Percentiles rank a stretch among this genome's conserved stretches.
These are phyloP conservation scores for Emericellopsis cladophorae DNA, from an alignment of 2,329 filamentous ascomycete species.

Conservation along the genomic window DNA sequence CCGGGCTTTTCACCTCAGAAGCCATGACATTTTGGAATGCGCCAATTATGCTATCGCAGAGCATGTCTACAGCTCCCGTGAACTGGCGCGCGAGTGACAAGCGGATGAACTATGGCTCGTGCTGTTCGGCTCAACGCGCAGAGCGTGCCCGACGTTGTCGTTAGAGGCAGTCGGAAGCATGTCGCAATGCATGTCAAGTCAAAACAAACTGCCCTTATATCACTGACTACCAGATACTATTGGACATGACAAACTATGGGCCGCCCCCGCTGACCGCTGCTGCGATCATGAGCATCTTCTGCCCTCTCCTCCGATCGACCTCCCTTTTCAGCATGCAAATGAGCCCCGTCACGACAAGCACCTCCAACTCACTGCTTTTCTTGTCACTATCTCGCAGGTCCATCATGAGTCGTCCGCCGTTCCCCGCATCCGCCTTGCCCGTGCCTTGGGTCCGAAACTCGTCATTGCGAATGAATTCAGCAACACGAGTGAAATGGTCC, in stretches of 20 bases:
- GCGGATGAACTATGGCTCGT: too few species aligned
- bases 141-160: too few species aligned
- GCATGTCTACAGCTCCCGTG: too few species aligned
- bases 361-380: constrained; percentile 25
- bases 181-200: too few species aligned
- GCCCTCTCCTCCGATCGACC: constrained; percentile 40
- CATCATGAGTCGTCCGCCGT: constrained; percentile 34
- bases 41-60: too few species aligned
- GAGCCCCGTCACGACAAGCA: constrained; percentile 42
- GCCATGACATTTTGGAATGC: too few species aligned
- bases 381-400: constrained; percentile 23
- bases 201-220: too few species aligned
- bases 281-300: constrained; percentile 34
- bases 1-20: too few species aligned
- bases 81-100: too few species aligned
- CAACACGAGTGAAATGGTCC: constrained; percentile 20
- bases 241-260: constrained; percentile 1
- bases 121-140: too few species aligned
- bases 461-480: constrained; percentile 27
- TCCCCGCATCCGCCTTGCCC: constrained; percentile 26
- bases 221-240: neutral
- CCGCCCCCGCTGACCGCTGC: constrained; percentile 9
- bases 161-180: too few species aligned
- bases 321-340: constrained; percentile 54
- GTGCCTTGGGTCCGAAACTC: constrained; percentile 26